Evolutionary conservation across 2,329 filamentous ascomycete species (phyloP).

Genomic region (Ophiocordyceps camponoti-saundersi): DNA sequence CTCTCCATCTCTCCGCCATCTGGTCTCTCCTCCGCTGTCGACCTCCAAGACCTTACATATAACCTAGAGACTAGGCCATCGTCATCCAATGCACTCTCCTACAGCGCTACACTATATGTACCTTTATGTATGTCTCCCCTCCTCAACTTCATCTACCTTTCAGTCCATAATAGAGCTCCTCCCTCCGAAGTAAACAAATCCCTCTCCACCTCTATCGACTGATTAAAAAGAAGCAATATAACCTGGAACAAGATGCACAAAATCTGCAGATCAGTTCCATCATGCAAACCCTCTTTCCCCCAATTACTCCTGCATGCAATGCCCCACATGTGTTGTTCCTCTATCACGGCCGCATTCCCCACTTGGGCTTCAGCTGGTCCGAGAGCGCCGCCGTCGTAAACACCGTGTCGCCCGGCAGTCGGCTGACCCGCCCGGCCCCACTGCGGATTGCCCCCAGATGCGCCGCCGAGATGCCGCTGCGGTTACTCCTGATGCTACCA

Average conservation of each 20-base stretch:
- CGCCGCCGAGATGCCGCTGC: constrained; percentile 53
- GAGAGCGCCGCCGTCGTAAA: constrained; percentile 56
- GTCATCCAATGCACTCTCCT: not conserved
- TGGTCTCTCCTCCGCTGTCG: not conserved
- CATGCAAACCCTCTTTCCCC: constrained; percentile 1
- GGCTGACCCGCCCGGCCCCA: constrained; percentile 75
- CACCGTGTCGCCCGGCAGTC: constrained; percentile 65
- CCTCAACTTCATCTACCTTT: not conserved
- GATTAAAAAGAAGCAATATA: not conserved
- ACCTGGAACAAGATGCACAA: not conserved
- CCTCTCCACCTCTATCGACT: not conserved
- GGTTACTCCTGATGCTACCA: constrained; percentile 49
- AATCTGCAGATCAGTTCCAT: not conserved
- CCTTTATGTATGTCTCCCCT: not conserved
- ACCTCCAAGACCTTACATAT: not conserved
- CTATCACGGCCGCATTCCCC: constrained; percentile 33
- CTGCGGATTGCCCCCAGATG: constrained; percentile 57
- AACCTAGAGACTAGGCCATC: too few species aligned
- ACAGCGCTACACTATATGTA: not conserved
- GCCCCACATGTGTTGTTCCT: not conserved
- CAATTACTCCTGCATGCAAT: constrained; percentile 2
- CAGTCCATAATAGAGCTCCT: not conserved
- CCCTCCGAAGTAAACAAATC: not conserved
- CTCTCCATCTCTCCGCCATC: not conserved
- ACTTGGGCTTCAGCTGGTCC: constrained; percentile 41